Conservation (phyloP, 371 early-diverging fungal genomes). For the Smittium culicis region DNA sequence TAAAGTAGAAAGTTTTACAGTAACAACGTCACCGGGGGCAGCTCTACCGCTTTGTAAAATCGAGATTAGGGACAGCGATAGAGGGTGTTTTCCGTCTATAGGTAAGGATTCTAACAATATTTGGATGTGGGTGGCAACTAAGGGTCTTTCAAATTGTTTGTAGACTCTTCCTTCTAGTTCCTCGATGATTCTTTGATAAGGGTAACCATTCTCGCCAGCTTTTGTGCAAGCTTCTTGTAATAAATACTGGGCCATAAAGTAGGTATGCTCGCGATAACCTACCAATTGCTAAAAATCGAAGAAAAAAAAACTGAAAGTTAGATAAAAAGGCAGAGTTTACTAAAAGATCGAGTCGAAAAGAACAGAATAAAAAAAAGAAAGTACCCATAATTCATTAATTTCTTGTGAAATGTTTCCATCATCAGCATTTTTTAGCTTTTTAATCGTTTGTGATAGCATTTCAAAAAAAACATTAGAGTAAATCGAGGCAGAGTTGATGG, state of each 20-base stretch:
- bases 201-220: slow-evolving; percentile 28
- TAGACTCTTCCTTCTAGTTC: slow-evolving; percentile 40
- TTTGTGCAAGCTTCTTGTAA: slow-evolving; percentile 37
- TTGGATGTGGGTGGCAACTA: slow-evolving; percentile 39
- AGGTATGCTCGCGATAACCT: slow-evolving; percentile 51
- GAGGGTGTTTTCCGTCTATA: slow-evolving; percentile 21
- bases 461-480: no score
- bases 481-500: no score
- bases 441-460: no score
- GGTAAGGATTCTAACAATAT: slow-evolving; percentile 36
- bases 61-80: slow-evolving; percentile 41
- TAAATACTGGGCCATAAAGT: slow-evolving; percentile 46
- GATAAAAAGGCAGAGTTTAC: no score
- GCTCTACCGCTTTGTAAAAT: no score
- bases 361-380: no score
- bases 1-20: no score
- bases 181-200: slow-evolving; percentile 40
- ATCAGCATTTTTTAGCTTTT: no score
- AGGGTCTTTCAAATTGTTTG: slow-evolving; percentile 34
- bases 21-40: no score
- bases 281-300: slow-evolving; percentile 38
- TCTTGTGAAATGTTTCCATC: no score
- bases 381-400: no score
- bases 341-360: no score
- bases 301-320: neutral